Percentiles rank a stretch among this genome's conserved stretches.
These are phyloP conservation scores for Aspergillus alliaceus DNA, from an alignment of 2,329 filamentous ascomycete species.

Conservation along the genomic window DNA sequence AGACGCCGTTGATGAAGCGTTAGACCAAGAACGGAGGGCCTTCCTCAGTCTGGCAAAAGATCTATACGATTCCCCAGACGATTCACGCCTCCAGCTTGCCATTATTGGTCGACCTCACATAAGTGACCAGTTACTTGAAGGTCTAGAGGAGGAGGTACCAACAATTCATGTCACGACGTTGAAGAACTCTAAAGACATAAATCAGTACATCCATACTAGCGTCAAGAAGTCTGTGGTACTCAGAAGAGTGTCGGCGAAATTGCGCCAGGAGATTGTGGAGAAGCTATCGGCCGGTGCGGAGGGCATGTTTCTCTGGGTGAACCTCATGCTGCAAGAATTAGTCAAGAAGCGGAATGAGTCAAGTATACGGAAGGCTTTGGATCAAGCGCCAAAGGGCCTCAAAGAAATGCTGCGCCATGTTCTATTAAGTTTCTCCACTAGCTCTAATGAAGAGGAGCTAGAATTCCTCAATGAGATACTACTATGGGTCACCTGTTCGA, in stretches of 20 bases:
- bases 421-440: conserved; percentile 37
- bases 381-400: conserved; percentile 48
- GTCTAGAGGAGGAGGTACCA: conserved; percentile 35
- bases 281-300: conserved; percentile 46
- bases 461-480: conserved; percentile 51
- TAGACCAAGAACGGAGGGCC: conserved; percentile 38
- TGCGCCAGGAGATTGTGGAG: conserved; percentile 37
- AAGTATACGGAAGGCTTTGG: conserved; percentile 44
- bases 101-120: conserved; percentile 43
- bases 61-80: conserved; percentile 15
- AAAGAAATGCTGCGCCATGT: conserved; percentile 45
- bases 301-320: conserved; percentile 52
- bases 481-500: conserved; percentile 48
- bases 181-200: conserved; percentile 47
- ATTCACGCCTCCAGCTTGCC: conserved; percentile 36
- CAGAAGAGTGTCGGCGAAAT: conserved; percentile 30
- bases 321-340: conserved; percentile 54
- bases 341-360: conserved; percentile 43
- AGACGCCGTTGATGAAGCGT: conserved; percentile 51
- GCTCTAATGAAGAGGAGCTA: conserved; percentile 31
- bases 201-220: conserved; percentile 43
- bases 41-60: conserved; percentile 39
- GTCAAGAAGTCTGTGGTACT: conserved; percentile 43
- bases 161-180: conserved; percentile 46
- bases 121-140: conserved; percentile 37